Conservation (phyloP, 1,284 basidiomycete species). For the Trichosporon ovoides region DNA sequence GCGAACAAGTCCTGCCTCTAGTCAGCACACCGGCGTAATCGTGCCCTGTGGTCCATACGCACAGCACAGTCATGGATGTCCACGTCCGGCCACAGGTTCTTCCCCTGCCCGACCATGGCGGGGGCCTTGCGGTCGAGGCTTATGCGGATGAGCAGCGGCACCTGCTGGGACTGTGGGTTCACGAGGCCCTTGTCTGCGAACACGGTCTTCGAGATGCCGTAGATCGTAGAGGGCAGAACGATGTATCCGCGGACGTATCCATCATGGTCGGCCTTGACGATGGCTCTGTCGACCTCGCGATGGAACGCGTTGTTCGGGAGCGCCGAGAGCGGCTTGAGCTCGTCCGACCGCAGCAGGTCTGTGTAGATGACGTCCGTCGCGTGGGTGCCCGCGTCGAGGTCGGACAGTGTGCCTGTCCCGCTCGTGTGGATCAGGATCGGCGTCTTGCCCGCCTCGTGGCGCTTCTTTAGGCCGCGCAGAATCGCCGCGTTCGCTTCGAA, state of each 20-base stretch:
- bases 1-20: constrained; percentile 26
- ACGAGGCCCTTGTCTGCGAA: constrained; percentile 37
- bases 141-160: constrained; percentile 39
- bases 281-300: constrained; percentile 39
- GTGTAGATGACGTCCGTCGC: constrained; percentile 36
- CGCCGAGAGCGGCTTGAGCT: constrained; percentile 37
- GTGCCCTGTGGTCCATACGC: background rate
- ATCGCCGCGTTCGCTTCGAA: constrained; percentile 37
- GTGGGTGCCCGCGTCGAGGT: constrained; percentile 19
- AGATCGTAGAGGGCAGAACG: constrained; percentile 48
- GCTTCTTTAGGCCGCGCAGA: constrained; percentile 40
- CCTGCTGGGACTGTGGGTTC: constrained; percentile 39
- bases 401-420: constrained; percentile 44
- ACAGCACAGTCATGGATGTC: constrained; percentile 22
- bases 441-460: constrained; percentile 34
- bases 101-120: constrained; percentile 44
- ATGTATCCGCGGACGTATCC: constrained; percentile 45
- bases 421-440: constrained; percentile 48
- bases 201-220: constrained; percentile 38
- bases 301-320: constrained; percentile 29
- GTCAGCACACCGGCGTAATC: background rate
- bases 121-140: constrained; percentile 41
- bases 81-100: constrained; percentile 26
- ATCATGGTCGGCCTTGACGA: constrained; percentile 40
- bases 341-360: constrained; percentile 33